A percentile compares a stretch with the other conserved stretches of the same genome.
Evolutionary conservation across 2,329 filamentous ascomycete genomes (phyloP).

Genomic region (Leptographium radiaticola): DNA sequence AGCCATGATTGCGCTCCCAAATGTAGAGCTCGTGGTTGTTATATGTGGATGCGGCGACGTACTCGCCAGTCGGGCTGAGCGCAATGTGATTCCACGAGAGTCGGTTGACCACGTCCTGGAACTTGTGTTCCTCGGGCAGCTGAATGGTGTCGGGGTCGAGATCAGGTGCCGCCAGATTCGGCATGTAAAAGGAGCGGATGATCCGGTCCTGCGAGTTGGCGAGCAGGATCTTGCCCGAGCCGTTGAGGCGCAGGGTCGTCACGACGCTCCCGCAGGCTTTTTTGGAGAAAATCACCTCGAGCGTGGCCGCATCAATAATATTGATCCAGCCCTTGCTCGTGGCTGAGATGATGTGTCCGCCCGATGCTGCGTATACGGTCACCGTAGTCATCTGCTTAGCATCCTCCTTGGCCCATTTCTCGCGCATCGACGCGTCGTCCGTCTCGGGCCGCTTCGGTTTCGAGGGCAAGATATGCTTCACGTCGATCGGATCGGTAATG

Average conservation of each 20-base stretch:
- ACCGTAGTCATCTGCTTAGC: constrained; percentile 92
- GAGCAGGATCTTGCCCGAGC: constrained; percentile 74
- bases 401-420: constrained; percentile 83
- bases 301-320: constrained; percentile 73
- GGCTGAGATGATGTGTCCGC: constrained; percentile 80
- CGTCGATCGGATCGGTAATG: constrained; percentile 52
- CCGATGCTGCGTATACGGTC: constrained; percentile 73
- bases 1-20: constrained; percentile 90
- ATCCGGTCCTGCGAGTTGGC: constrained; percentile 92
- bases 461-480: constrained; percentile 69
- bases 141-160: constrained; percentile 78
- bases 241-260: constrained; percentile 72
- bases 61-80: constrained; percentile 88
- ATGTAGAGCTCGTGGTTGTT: constrained; percentile 99
- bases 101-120: constrained; percentile 92
- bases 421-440: constrained; percentile 57
- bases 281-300: constrained; percentile 76
- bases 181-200: constrained; percentile 82
- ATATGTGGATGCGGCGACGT: constrained; percentile 89
- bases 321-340: constrained; percentile 96
- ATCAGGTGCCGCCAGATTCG: constrained; percentile 55
- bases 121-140: constrained; percentile 90
- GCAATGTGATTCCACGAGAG: constrained; percentile 95
- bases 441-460: constrained; percentile 61
- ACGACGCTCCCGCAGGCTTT: constrained; percentile 81